Conservation (phyloP, 2,329 filamentous ascomycete species). For the Fusarium vanettenii region DNA sequence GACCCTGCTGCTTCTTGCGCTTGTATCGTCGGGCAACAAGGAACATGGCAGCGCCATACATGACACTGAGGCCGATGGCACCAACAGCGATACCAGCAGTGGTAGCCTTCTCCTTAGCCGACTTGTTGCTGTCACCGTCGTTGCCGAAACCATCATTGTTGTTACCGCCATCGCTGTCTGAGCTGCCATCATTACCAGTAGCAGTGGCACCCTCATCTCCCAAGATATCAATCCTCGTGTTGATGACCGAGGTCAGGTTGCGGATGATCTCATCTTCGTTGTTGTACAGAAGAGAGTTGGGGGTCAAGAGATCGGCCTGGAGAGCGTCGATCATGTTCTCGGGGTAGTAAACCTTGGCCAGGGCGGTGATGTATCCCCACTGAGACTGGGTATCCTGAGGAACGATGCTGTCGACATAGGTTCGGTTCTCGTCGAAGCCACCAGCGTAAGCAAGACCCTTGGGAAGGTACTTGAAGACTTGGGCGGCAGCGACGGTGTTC, state of each 20-base stretch:
- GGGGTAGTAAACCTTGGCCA: conserved; percentile 77
- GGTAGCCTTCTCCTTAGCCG: conserved; percentile 70
- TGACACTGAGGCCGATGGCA: conserved; percentile 80
- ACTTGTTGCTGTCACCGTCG: conserved; percentile 60
- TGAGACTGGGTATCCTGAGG: conserved; percentile 78
- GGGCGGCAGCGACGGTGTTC: conserved; percentile 77
- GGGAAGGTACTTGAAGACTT: conserved; percentile 86
- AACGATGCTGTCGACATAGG: conserved; percentile 77
- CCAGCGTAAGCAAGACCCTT: conserved; percentile 73
- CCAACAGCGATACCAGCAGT: conserved; percentile 79
- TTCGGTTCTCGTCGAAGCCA: conserved; percentile 66
- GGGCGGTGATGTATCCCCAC: conserved; percentile 84
- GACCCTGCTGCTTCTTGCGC: conserved; percentile 81
- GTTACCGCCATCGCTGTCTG: conserved; percentile 51
- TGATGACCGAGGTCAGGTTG: conserved; percentile 83
- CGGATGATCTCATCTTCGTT: conserved; percentile 73
- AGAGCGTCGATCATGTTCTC: conserved; percentile 75
- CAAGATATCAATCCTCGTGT: conserved; percentile 73
- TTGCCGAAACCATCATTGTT: conserved; percentile 56
- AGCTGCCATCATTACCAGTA: conserved; percentile 43
- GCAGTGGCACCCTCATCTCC: conserved; percentile 55
- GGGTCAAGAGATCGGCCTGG: conserved; percentile 75
- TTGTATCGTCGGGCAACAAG: conserved; percentile 91
- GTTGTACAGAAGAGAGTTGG: conserved; percentile 80
- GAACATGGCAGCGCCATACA: conserved; percentile 97